Percentiles rank a stretch among this genome's conserved stretches.
phyloP scores from a whole-genome alignment of 768 basidiomycete species.

The Lactifluus pinguis region DNA sequence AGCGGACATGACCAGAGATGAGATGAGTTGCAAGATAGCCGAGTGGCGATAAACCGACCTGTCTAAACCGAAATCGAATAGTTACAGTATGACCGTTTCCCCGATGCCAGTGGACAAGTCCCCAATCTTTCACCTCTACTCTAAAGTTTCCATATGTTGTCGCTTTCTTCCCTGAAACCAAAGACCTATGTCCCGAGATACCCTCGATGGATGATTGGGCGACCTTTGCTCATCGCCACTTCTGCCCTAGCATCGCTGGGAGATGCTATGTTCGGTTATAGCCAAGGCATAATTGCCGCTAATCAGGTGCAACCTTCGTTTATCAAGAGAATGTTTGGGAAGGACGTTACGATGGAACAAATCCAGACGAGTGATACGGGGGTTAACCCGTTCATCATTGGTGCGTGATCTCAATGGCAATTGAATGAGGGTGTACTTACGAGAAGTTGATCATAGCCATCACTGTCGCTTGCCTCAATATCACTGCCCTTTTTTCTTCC shows the following conservation, averaged over 20 bases:
- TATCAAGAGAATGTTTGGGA: constrained; percentile 40
- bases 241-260: constrained; percentile 47
- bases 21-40: no score
- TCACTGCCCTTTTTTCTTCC: constrained; percentile 41
- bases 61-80: neutral
- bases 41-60: no score
- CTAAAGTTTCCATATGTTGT: neutral
- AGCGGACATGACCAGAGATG: constrained; percentile 18
- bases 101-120: neutral
- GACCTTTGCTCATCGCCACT: constrained; percentile 40
- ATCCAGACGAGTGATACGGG: constrained; percentile 36
- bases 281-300: constrained; percentile 44
- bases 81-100: neutral
- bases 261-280: constrained; percentile 49
- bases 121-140: neutral
- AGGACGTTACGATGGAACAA: constrained; percentile 35
- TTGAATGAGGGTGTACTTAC: neutral
- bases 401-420: constrained; percentile 23
- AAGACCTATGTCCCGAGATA: constrained; percentile 37
- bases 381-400: constrained; percentile 38
- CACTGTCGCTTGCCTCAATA: constrained; percentile 40
- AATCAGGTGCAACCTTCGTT: constrained; percentile 46
- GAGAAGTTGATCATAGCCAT: constrained; percentile 29
- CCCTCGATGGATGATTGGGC: constrained; percentile 44
- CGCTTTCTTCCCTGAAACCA: constrained; percentile 26